Evolutionary conservation across 2,329 filamentous ascomycete genomes (phyloP), one percentile per base, ranked within the genome.

Genomic region (Phyllosticta capitalensis): DNA sequence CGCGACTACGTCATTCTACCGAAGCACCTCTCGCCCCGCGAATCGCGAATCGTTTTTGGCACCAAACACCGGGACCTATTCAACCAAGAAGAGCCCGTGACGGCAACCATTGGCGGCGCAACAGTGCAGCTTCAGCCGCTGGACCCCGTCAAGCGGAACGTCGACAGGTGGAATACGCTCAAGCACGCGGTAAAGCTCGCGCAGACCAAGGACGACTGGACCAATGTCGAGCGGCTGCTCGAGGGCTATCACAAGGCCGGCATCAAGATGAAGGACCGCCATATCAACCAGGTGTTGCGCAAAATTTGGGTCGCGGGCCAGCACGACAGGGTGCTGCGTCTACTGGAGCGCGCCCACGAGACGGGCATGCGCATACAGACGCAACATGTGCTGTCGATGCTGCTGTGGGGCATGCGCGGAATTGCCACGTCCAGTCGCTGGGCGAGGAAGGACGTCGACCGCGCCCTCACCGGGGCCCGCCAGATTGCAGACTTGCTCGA

Each of bases 1-100:
- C 77, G 78, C 62, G 68, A 67, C 52, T 74, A 75, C 55, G 66
- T 79, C 64, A 71, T 79, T 61, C 70, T 79, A 21, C 77, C 77
- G 14, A 59, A 59, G 6, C 74, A 77, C 65, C 72, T 80, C 56
- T 72, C 68, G 60, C 62, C 65, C 17, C 68, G 69, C 48, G 75
- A 79, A 63, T 65, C 69, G 28, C 67, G 71, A 61, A 71, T 79
- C 28, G 73, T 79, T 63, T 78, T 73, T 69, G 66, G 67, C 52
- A 61, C 68, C 19, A 71, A 74, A 38, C 69, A 75, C 67, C 67
- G 68, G n/a, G 66, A 71, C 48, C 72, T 80, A 38, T 68, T 73
- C 54, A 12, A 52, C 7, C 19, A 20, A 5, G 72, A 68, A 24
- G 71, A 77, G 59, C 75, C 76, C 30, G 69, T 75, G 45, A 72